Evolutionary conservation across 2,329 filamentous ascomycete genomes (phyloP).

Genomic region (Epichloe sylvatica): DNA sequence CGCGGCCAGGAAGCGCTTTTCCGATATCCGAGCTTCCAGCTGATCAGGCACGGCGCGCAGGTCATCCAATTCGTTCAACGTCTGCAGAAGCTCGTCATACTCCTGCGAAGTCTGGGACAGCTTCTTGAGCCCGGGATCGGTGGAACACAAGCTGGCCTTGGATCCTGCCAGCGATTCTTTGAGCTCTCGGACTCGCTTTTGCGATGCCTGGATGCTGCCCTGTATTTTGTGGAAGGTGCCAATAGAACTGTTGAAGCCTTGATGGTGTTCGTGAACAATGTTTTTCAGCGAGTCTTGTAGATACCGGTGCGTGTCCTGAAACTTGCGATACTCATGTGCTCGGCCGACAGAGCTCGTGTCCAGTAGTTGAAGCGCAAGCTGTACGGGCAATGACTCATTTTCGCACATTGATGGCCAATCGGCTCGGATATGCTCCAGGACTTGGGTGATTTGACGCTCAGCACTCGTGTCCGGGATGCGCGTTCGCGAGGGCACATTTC

Average conservation of each 20-base stretch:
- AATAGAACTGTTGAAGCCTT: conserved; percentile 98
- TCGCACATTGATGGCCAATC: conserved; percentile 91
- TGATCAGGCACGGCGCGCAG: conserved; percentile 81
- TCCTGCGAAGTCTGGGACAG: conserved; percentile 75
- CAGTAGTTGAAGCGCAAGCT: conserved; percentile 87
- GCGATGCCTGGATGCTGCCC: conserved; percentile 75
- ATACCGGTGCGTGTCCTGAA: conserved; percentile 69
- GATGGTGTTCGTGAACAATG: conserved; percentile 96
- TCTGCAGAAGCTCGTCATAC: conserved; percentile 80
- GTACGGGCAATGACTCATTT: conserved; percentile 79
- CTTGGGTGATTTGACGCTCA: conserved; percentile 43
- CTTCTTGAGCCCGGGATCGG: conserved; percentile 82
- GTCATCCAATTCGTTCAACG: conserved; percentile 73
- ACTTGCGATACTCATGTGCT: conserved; percentile 75
- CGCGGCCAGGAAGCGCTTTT: conserved; percentile 86
- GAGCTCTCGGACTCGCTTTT: conserved; percentile 67
- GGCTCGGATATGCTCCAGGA: conserved; percentile 69
- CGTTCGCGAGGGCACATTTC: conserved; percentile 22
- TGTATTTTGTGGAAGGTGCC: conserved; percentile 99
- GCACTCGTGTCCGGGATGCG: conserved; percentile 32
- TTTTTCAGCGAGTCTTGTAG: conserved; percentile 86
- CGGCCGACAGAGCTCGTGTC: conserved; percentile 87
- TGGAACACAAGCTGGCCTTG: conserved; percentile 67
- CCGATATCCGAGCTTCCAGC: conserved; percentile 84
- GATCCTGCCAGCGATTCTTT: conserved; percentile 72